Conservation (phyloP, 306 rosid genomes). For the Pterocarpus macrocarpus region DNA sequence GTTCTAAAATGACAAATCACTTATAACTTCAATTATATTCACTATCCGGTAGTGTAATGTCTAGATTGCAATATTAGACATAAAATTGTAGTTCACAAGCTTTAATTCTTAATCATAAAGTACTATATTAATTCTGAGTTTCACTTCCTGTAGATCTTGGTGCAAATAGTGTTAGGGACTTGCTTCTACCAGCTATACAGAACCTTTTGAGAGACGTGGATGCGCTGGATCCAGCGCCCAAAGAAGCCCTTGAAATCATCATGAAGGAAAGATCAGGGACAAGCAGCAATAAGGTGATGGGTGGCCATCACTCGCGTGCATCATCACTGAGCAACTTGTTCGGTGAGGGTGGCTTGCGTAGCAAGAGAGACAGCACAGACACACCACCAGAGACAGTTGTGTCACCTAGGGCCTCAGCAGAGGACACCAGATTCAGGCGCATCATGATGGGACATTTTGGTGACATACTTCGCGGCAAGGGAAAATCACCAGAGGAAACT, state of each 20-base stretch:
- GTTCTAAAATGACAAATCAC: too few relatives aligned
- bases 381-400: slow-evolving; percentile 48
- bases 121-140: too few relatives aligned
- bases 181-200: slow-evolving; percentile 78
- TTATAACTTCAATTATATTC: too few relatives aligned
- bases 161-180: slow-evolving; percentile 68
- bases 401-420: slow-evolving; percentile 56
- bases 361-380: slow-evolving; percentile 73
- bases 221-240: slow-evolving; percentile 95
- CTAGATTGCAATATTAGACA: too few relatives aligned
- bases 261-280: slow-evolving; percentile 89
- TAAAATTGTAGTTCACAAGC: too few relatives aligned
- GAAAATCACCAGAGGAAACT: slow-evolving; percentile 68
- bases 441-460: slow-evolving; percentile 93
- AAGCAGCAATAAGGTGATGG: slow-evolving; percentile 62
- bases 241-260: slow-evolving; percentile 94
- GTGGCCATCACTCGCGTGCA: slow-evolving; percentile 75
- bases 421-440: slow-evolving; percentile 90
- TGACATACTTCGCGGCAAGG: slow-evolving; percentile 82
- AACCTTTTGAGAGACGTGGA: slow-evolving; percentile 75
- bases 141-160: slow-evolving; percentile 69
- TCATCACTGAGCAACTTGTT: slow-evolving; percentile 83
- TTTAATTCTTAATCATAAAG: too few relatives aligned
- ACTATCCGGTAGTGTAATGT: too few relatives aligned
- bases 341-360: slow-evolving; percentile 80